Percentiles rank a stretch among this genome's conserved stretches.
These are phyloP conservation scores for Elasticomyces elasticus DNA, from an alignment of 495 filamentous ascomycete species.

Conservation along the genomic window DNA sequence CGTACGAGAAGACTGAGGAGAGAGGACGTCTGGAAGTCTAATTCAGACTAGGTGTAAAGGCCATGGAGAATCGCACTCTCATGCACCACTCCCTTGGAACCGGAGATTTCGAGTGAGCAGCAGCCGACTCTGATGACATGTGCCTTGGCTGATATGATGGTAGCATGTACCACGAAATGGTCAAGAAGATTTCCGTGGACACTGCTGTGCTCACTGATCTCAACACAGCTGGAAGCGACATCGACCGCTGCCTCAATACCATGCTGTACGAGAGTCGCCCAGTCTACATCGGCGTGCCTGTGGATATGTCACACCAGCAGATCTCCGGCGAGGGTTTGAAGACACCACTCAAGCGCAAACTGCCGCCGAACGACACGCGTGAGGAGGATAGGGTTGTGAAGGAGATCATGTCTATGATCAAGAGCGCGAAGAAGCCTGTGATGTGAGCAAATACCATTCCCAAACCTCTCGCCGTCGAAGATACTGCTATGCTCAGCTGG, in stretches of 20 bases:
- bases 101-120: slow-evolving; percentile 20
- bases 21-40: no score
- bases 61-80: slow-evolving; percentile 5
- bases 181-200: slow-evolving; percentile 28
- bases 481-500: no score
- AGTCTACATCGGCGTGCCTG: slow-evolving; percentile 27
- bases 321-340: slow-evolving; percentile 22
- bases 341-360: slow-evolving; percentile 17
- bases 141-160: slow-evolving; percentile 10
- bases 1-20: no score
- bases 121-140: slow-evolving; percentile 24
- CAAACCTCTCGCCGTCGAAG: no score
- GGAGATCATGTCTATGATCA: slow-evolving; percentile 15
- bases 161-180: slow-evolving; percentile 36
- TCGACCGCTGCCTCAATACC: slow-evolving; percentile 35
- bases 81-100: slow-evolving; percentile 25
- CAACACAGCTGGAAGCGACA: slow-evolving; percentile 31
- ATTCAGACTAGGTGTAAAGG: not conserved
- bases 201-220: slow-evolving; percentile 30
- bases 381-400: slow-evolving; percentile 22
- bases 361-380: slow-evolving; percentile 20
- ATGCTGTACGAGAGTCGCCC: slow-evolving; percentile 18
- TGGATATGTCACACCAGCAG: slow-evolving; percentile 28
- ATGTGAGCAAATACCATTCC: no score
- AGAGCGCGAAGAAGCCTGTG: not conserved